Evolutionary conservation across 2,329 filamentous ascomycete species (phyloP).

Genomic region (Aspergillus aculeatus): DNA sequence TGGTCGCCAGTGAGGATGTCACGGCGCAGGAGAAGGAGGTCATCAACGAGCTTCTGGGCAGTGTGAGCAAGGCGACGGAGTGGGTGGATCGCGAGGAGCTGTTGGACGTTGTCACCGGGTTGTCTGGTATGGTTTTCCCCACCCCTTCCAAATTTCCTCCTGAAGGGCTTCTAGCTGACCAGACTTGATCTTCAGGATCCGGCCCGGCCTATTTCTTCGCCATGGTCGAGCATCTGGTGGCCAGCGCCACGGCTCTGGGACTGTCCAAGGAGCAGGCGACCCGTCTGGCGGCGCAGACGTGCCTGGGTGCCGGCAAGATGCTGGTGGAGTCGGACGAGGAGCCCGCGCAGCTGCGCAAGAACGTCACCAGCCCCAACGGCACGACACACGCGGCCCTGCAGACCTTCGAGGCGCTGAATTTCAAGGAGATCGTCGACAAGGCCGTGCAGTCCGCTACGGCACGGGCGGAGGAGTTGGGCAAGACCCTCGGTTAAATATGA

Average conservation of each 20-base stretch:
- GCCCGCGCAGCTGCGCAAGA: conserved; percentile 35
- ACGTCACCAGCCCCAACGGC: conserved; percentile 38
- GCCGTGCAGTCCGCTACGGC: conserved; percentile 33
- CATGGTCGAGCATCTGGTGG: conserved; percentile 36
- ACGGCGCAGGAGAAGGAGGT: conserved; percentile 31
- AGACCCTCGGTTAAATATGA: conserved; percentile 15
- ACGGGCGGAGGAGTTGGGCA: conserved; percentile 32
- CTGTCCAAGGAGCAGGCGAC: conserved; percentile 36
- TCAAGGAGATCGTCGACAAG: conserved; percentile 33
- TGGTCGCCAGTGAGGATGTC: conserved; percentile 28
- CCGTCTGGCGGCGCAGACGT: conserved; percentile 34
- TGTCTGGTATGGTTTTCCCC: conserved; percentile 30
- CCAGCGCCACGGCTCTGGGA: conserved; percentile 33
- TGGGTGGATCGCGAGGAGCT: conserved; percentile 37
- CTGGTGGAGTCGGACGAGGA: conserved; percentile 31
- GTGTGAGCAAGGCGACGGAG: conserved; percentile 35
- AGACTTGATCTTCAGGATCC: conserved; percentile 25
- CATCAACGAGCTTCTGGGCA: conserved; percentile 29
- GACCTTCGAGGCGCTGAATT: conserved; percentile 30
- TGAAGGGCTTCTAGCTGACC: not conserved
- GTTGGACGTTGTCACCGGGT: conserved; percentile 37
- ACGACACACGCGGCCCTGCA: conserved; percentile 35
- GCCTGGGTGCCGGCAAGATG: conserved; percentile 38
- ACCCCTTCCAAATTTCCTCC: not conserved
- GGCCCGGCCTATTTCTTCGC: conserved; percentile 40